Base-by-base conservation (phyloP, 495 filamentous ascomycete genomes). In the Elasticomyces elasticus region DNA sequence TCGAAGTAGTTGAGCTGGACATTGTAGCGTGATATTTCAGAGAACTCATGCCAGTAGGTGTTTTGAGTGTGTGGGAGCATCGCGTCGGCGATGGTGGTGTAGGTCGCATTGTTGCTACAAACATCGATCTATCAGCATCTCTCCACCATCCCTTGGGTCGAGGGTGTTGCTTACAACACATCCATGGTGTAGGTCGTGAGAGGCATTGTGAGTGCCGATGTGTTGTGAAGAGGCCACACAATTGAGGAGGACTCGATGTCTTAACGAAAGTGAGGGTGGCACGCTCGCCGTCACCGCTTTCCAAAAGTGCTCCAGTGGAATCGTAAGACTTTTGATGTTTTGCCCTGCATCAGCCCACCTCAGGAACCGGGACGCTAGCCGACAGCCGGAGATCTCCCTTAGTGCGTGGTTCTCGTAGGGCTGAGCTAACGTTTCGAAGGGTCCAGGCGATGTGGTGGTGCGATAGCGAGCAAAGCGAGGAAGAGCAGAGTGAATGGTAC, bases 1-100 rank as follows among this genome's bases (percentile, higher is more conserved):
- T 97, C 91, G 61, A 81, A 74, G 46, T 86, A 71, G 69, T 92
- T 95, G 45, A 97, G 77, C 43, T 91, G 79, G 46, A 94, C 75
- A 77, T 92, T 94, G 75, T 87, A 85, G 61, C 86, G 83, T 51
- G 83, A 82, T 49, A 96, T 83, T 63, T 92, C 86, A 55, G 94
- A 81, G 70, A 89, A 94, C 61, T 90, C 85, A 51, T 74, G 81
- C 73, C 85, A 81, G 71, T 89, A 95, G 53, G 81, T 57, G 22
- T 62, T 55, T 1, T 45, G 31, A 4, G 53, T 57, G 45, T 58
- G 55, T 15, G 59, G 51, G 12, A 61, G 54, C 54, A 61, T 57
- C 12, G 27, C 54, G 38, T 45, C 51, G 23, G 51, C 55, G 49
- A 62, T 15, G 20, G 56, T 49, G 27, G 47, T 58, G 49, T 62